Evolutionary conservation across 371 early-diverging fungal species (phyloP), one percentile per base, ranked within the genome.

Genomic region (Mucor saturninus): DNA sequence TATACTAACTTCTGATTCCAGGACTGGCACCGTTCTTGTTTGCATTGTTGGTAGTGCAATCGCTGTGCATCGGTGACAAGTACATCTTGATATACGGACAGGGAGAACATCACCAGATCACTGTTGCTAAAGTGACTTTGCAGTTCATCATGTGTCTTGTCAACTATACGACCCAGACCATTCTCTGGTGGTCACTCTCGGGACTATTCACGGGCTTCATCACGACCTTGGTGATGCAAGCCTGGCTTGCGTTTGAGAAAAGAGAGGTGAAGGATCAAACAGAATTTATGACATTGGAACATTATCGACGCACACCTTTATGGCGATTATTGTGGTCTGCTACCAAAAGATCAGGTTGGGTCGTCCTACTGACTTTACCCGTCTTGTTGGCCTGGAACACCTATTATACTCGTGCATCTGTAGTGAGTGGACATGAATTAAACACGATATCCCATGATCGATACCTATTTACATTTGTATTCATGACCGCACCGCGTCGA

Each of bases 401-500:
- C 9, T 75, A 67, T 56, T 76, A 73, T 61, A 78, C 71, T 15
- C 77, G 65, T 21, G 74, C 79, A n/a, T 56, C 39, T 6, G 62
- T 57, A 35, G 80, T 83, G 2, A 74, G 78, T 31, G 49, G 73
- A 0, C 62, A 65, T 8, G 62, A 65, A 28, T 54, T 81, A n/a
- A 74, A 79, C 64, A 67, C 64, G 11, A 56, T 73, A 13, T 65
- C 72, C 0, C 61, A 77, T 29, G 82, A 81, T 35, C 71, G 66
- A 2, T 83, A 79, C 52, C 62, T 87, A 60, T 75, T 87, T 50
- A 79, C 86, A 0, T 71, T 87, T 59, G 69, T 86, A 7, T 70
- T 86, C 45, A 85, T 87, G 84, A 86, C 86, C 2, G 87, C 87
- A 0, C 87, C 87, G 2, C 72, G 87, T 53, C 80, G 78, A 13